Evolutionary conservation across 345 rosid genomes (phyloP).

Genomic region (Chamaenerion angustifolium): DNA sequence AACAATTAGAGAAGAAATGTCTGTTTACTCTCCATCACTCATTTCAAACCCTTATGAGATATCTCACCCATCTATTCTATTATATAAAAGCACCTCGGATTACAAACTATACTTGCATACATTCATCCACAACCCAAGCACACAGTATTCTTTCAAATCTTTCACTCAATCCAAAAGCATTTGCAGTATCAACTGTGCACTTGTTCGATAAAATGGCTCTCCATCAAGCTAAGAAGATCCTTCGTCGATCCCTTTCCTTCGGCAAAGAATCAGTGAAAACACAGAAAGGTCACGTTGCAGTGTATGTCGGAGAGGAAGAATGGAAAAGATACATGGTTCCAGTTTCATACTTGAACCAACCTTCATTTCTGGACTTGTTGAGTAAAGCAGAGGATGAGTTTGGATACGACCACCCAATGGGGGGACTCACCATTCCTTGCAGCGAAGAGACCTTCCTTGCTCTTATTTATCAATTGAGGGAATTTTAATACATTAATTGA

Average conservation of each 20-base stretch:
- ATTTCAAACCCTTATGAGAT: too few relatives aligned
- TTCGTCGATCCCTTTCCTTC: background rate
- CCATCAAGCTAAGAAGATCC: constrained; percentile 6
- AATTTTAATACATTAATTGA: too few relatives aligned
- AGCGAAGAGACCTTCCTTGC: constrained; percentile 17
- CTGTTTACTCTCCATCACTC: too few relatives aligned
- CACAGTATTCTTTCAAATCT: too few relatives aligned
- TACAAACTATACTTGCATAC: too few relatives aligned
- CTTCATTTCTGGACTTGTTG: constrained; percentile 24
- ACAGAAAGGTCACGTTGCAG: constrained; percentile 17
- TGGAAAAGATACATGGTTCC: constrained; percentile 26
- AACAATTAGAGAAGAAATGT: background rate
- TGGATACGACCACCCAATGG: constrained; percentile 26
- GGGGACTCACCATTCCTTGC: constrained; percentile 35
- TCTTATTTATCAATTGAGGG: constrained; percentile 11
- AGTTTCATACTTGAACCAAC: constrained; percentile 22
- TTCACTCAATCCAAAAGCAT: too few relatives aligned
- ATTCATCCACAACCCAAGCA: too few relatives aligned
- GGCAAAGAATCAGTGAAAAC: constrained; percentile 3
- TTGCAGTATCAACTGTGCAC: too few relatives aligned
- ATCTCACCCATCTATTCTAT: too few relatives aligned
- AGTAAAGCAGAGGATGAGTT: constrained; percentile 31
- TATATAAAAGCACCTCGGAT: too few relatives aligned
- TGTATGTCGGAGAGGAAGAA: constrained; percentile 16
- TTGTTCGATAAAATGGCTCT: background rate